Base-by-base conservation (phyloP, 1,284 basidiomycete species). In the Fereydounia khargensis region DNA sequence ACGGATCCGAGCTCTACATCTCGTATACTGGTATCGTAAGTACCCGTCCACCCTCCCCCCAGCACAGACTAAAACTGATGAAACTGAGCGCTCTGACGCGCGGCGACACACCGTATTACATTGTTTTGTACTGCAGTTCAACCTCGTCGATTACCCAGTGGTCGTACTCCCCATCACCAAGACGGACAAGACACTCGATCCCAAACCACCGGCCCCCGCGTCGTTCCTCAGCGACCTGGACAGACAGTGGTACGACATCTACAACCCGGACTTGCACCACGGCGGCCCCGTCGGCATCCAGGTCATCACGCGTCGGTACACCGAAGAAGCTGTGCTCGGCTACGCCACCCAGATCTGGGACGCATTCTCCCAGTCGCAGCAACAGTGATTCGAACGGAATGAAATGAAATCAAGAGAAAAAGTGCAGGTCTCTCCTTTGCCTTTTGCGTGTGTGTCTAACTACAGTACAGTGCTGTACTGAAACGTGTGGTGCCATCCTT, bases 231-330 rank as follows among this genome's bases (percentile, higher is more conserved):
- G 57, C 36, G 51, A 58, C 2, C 47, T 57, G 5, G 76, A 76
- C 37, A 34, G 53, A 35, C 42, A 68, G 8, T 65, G 71, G 28
- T 57, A 64, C 37, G 50, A 48, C 23, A 41, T 35, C 18, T 70
- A 61, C 64, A 46, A 66, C 34, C 51, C 59, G 35, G 65, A 79
- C 22, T 78, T 78, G 11, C 84, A 82, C 56, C 77, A 78, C 40
- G 80, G 82, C 47, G 84, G 83, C 0, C 87, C 88, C 0, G 79
- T 88, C 6, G 78, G 79, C n/a, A 73, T 89, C 18, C 87, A 89
- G 64, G 65, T 88, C 5, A 79, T 88, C 3, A 85, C 83, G 0
- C 78, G 82, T 40, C 83, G 83, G n/a, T 78, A 84, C 32, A 85
- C 89, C 65, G 86, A 88, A 57, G 86, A 87, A 65, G 84, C 82